Conservation (phyloP, 106 monocot genomes). For the Dendrobium chrysotoxum region DNA sequence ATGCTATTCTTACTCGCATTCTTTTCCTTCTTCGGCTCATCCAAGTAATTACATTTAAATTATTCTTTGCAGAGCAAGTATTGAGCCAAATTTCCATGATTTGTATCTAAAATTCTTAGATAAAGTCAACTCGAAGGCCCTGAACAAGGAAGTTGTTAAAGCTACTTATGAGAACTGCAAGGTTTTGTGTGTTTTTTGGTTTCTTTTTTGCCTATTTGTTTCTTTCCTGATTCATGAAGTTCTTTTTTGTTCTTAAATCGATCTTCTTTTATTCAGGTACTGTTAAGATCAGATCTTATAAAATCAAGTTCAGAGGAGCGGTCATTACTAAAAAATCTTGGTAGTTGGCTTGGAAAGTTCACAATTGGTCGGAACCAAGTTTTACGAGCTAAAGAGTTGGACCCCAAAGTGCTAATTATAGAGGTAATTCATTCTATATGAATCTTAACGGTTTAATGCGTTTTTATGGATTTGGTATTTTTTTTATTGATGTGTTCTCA, state of each 20-base stretch:
- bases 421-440: constrained; percentile 42
- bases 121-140: constrained; percentile 73
- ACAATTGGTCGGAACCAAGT: constrained; percentile 94
- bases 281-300: constrained; percentile 86
- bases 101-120: constrained; percentile 92
- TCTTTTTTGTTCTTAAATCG: neutral
- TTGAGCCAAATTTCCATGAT: constrained; percentile 99
- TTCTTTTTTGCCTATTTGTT: neutral
- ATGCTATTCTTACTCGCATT: neutral
- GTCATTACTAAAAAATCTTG: constrained; percentile 96
- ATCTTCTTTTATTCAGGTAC: constrained; percentile 32
- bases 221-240: neutral
- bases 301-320: constrained; percentile 99
- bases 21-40: neutral
- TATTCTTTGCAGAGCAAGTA: constrained; percentile 70
- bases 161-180: constrained; percentile 99
- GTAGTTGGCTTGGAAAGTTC: constrained; percentile 98
- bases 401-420: constrained; percentile 83
- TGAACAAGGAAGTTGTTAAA: constrained; percentile 90
- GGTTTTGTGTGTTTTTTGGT: constrained; percentile 21
- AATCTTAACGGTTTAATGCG: neutral
- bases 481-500: neutral
- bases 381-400: constrained; percentile 83
- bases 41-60: neutral
- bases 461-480: neutral